Percentiles rank a stretch among this genome's conserved stretches.
phyloP scores from a whole-genome alignment of 257 asterid species.

The Plantago elongata region DNA sequence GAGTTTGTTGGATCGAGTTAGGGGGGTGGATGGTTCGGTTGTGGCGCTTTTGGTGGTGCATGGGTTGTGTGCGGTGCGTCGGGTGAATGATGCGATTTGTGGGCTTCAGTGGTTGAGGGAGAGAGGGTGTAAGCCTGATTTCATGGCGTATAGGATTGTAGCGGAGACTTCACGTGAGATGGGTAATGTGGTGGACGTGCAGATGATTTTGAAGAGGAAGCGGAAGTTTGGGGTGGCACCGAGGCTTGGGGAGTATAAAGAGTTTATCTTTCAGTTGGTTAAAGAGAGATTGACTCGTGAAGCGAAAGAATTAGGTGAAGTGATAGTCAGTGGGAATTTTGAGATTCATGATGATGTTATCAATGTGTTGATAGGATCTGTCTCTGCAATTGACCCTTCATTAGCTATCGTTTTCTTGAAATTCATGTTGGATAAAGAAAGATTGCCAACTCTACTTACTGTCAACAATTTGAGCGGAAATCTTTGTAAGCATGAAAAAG shows the following conservation, averaged over 20 bases:
- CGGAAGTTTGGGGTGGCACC: constrained; percentile 93
- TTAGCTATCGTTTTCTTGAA: constrained; percentile 51
- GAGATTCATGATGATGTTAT: constrained; percentile 72
- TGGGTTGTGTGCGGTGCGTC: constrained; percentile 45
- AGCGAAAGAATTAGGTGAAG: constrained; percentile 70
- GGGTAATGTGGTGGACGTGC: constrained; percentile 51
- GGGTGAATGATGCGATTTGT: constrained; percentile 40
- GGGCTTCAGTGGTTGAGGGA: constrained; percentile 66
- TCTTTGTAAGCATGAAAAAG: constrained; percentile 56
- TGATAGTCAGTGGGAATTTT: constrained; percentile 69
- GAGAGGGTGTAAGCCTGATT: constrained; percentile 82
- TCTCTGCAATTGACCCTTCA: constrained; percentile 54
- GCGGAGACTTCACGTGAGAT: constrained; percentile 54
- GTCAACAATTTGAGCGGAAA: constrained; percentile 56
- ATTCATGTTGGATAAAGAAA: constrained; percentile 62
- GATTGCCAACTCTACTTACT: constrained; percentile 52
- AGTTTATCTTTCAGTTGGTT: constrained; percentile 55
- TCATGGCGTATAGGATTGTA: constrained; percentile 82
- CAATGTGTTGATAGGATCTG: constrained; percentile 66
- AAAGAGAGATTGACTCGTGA: constrained; percentile 50
- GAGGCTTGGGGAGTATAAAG: constrained; percentile 49
- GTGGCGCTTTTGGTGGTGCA: constrained; percentile 62
- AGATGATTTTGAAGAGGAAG: constrained; percentile 65
- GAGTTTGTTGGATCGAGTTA: constrained; percentile 48
- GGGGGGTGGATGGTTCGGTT: constrained; percentile 54